A percentile compares a stretch with the other conserved stretches of the same genome.
These are phyloP conservation scores for Grosmannia serpens DNA, from an alignment of 2,329 filamentous ascomycete species.

Conservation along the genomic window DNA sequence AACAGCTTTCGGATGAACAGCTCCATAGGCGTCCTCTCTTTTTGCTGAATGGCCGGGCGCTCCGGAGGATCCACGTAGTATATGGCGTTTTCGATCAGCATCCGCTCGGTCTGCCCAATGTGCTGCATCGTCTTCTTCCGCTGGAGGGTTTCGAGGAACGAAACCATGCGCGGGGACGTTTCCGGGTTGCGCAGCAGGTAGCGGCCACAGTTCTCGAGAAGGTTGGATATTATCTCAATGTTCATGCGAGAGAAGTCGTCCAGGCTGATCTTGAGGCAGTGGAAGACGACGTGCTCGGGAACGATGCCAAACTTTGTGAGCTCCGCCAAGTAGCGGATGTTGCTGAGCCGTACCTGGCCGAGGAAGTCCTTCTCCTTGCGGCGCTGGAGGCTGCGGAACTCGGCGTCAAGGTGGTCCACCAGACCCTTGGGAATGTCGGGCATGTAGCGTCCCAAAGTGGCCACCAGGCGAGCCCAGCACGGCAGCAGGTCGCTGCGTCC, in stretches of 20 bases:
- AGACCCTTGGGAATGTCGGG: slow-evolving; percentile 86
- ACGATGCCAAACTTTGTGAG: slow-evolving; percentile 97
- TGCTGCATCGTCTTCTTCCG: slow-evolving; percentile 95
- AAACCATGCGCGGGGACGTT: slow-evolving; percentile 83
- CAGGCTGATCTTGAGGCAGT: slow-evolving; percentile 92
- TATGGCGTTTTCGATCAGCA: slow-evolving; percentile 95
- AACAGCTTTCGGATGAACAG: slow-evolving; percentile 86
- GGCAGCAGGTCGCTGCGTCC: slow-evolving; percentile 85
- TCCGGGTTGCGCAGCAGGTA: slow-evolving; percentile 89
- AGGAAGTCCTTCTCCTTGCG: slow-evolving; percentile 97
- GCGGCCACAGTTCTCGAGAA: slow-evolving; percentile 91
- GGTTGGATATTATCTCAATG: slow-evolving; percentile 93
- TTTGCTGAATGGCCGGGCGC: slow-evolving; percentile 87
- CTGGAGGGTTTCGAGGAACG: slow-evolving; percentile 87
- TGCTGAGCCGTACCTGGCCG: slow-evolving; percentile 83
- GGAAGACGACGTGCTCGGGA: slow-evolving; percentile 96
- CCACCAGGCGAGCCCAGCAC: slow-evolving; percentile 82
- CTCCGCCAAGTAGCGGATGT: slow-evolving; percentile 95
- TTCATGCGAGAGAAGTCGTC: slow-evolving; percentile 99
- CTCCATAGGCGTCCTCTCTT: slow-evolving; percentile 88
- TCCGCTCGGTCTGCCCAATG: slow-evolving; percentile 87
- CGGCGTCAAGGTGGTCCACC: slow-evolving; percentile 85
- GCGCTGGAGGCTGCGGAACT: slow-evolving; percentile 91
- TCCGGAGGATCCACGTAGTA: slow-evolving; percentile 97
- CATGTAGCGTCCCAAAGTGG: slow-evolving; percentile 88